Conservation (phyloP, 441 rosid species). For the Gossypium davidsonii region DNA sequence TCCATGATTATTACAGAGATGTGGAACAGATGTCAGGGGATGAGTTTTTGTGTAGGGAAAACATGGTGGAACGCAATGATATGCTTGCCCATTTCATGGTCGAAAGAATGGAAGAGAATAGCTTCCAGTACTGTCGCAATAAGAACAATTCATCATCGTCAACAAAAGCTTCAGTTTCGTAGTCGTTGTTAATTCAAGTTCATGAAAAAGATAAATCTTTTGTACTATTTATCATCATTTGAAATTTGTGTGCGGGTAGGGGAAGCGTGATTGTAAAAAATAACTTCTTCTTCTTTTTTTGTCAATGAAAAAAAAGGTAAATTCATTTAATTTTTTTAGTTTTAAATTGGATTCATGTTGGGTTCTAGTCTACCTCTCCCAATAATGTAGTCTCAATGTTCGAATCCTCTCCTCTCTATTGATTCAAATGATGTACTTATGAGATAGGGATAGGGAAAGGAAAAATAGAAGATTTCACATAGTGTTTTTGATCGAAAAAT, state of each 20-base stretch:
- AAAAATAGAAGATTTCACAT: too few species aligned
- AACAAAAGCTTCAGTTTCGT: constrained; percentile 21
- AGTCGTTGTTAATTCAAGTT: neutral
- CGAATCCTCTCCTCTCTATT: too few species aligned
- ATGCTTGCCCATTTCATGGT: constrained; percentile 80
- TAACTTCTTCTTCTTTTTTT: neutral
- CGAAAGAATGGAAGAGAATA: constrained; percentile 66
- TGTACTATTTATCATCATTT: constrained; percentile 29
- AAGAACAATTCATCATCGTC: constrained; percentile 13
- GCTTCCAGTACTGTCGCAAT: constrained; percentile 45
- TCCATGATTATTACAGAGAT: constrained; percentile 75
- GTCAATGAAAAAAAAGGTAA: constrained; percentile 10
- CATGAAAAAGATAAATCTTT: neutral
- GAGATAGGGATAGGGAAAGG: too few species aligned
- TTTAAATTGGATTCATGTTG: neutral
- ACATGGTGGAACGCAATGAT: constrained; percentile 58
- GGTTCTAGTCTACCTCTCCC: too few species aligned
- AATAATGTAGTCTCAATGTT: too few species aligned
- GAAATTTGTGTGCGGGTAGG: neutral
- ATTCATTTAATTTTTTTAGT: neutral
- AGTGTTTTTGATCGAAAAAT: too few species aligned
- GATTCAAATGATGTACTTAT: too few species aligned
- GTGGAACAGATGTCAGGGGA: constrained; percentile 72
- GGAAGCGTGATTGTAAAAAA: constrained; percentile 17
- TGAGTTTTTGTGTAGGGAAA: constrained; percentile 80